phyloP scores from a whole-genome alignment of 148 eudicot genomes.

The Nepenthes gracilis region DNA sequence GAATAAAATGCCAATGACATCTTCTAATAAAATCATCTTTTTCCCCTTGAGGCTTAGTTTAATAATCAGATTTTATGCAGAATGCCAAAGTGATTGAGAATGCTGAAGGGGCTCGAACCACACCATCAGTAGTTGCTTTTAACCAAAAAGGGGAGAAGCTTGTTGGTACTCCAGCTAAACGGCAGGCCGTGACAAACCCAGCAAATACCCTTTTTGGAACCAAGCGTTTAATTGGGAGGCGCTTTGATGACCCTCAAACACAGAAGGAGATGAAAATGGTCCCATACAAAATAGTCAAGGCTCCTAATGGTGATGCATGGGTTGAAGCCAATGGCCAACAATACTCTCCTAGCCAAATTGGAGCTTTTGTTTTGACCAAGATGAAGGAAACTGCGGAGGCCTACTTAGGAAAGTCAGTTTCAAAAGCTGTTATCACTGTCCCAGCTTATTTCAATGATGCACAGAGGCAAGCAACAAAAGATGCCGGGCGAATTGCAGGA shows the following conservation, averaged over 20 bases:
- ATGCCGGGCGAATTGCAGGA: conserved; percentile 90
- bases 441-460: conserved; percentile 97
- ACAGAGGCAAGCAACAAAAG: conserved; percentile 94
- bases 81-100: conserved; percentile 89
- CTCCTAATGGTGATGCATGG: conserved; percentile 98
- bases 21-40: neutral
- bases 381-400: conserved; percentile 98
- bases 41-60: neutral
- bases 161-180: conserved; percentile 91
- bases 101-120: conserved; percentile 90
- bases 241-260: conserved; percentile 75
- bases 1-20: too few species aligned
- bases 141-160: conserved; percentile 71
- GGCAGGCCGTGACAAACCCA: conserved; percentile 91
- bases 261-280: conserved; percentile 97
- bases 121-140: conserved; percentile 88
- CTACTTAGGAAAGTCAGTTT: conserved; percentile 71
- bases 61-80: conserved; percentile 14
- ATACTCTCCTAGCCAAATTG: conserved; percentile 87
- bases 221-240: conserved; percentile 84
- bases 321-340: conserved; percentile 92
- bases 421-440: conserved; percentile 82
- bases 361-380: conserved; percentile 80
- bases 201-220: conserved; percentile 74
- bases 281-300: conserved; percentile 76